Base-by-base conservation (phyloP, 1,284 basidiomycete genomes). In the Polyporus tsugae region DNA sequence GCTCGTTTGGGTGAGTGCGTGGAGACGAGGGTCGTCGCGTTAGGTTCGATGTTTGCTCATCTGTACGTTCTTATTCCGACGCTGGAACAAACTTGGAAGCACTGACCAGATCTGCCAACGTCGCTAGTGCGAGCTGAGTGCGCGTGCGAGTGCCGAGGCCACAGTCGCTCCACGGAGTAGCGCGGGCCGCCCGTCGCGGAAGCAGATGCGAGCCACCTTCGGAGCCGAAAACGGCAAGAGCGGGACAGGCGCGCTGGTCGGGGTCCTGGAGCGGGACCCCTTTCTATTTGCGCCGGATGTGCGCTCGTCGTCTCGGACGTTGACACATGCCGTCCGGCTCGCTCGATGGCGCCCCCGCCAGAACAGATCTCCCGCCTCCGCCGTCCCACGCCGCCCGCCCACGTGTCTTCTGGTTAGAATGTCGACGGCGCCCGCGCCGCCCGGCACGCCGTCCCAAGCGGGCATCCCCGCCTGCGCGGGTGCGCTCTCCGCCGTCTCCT, bases 371-470 rank as follows among this genome's bases (percentile, higher is more conserved):
- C 49, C 71, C 73, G 62, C 63, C 46, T 66, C 46, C 49, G 19
- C 33, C 63, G 64, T 67, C 73, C 64, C 74, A 73, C 72, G 72
- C 66, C 68, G 22, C 72, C 71, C 75, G 74, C 72, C 73, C 75
- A 75, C 75, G 74, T 75, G 74, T 65, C 69, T 73, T 74, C 74
- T 35, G 65, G 65, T 71, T 68, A 72, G 68, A 75, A 64, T 33
- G 44, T 65, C 69, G 62, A 68, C 72, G 57, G 66, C 65, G 71
- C 66, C 55, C 68, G 64, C 66, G 58, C 38, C 63, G 68, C 55
- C 63, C 68, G 57, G 57, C 64, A 52, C 55, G 41, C 57, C 67
- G 60, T 46, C 41, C 33, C 39, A 41, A 33, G 46, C 52, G 19
- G 53, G 42, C 36, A 38, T 52, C 19, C 22, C 19, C 38, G 39